Evolutionary conservation across 108 stramenopile genomes (phyloP), one percentile per base, ranked within the genome.

Genomic region (Skeletonema menzelii): DNA sequence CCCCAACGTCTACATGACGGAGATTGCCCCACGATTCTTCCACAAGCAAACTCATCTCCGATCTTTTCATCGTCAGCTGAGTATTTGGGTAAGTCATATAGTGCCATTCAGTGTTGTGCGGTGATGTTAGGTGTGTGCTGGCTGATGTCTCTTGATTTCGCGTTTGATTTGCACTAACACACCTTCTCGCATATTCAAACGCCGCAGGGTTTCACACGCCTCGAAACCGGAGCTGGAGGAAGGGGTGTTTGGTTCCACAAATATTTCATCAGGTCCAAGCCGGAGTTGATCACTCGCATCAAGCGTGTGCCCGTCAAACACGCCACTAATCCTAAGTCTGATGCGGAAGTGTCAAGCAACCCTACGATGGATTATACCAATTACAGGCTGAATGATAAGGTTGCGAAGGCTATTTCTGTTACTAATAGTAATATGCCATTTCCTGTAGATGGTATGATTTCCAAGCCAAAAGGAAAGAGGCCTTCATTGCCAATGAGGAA

Each of bases 231-330:
- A 27, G 49, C 66, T 4, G 66, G 26, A 24, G 66, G 66, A 17
- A 55, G 66, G 55, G 66, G 66, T 0, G 49, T 67, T 19, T 67
- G 66, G 66, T 55, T 32, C 42, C 66, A 67, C 66, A 67, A 56
- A 55, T n/a, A 67, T 34, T 67, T 67, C 49, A 67, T 55, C 27
- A 32, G 66, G 17, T 30, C 49, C 34, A 53, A 67, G 66, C 66
- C 66, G 8, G 66, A 67, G 13, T 32, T 67, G 55, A 67, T 67
- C 28, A 56, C 34, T 32, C 46, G 32, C 30, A 67, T 67, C 49
- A 67, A 67, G 49, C 66, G 66, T 55, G 49, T 67, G 49, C 66
- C 66, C 11, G 66, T 67, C 32, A 67, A 67, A 55, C 49, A 67
- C 2, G 19, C 47, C 28, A 56, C 19, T 17, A 53, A 13, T 10